Base-by-base conservation (phyloP, 768 basidiomycete genomes). In the Omphalotus guepiniiformis region DNA sequence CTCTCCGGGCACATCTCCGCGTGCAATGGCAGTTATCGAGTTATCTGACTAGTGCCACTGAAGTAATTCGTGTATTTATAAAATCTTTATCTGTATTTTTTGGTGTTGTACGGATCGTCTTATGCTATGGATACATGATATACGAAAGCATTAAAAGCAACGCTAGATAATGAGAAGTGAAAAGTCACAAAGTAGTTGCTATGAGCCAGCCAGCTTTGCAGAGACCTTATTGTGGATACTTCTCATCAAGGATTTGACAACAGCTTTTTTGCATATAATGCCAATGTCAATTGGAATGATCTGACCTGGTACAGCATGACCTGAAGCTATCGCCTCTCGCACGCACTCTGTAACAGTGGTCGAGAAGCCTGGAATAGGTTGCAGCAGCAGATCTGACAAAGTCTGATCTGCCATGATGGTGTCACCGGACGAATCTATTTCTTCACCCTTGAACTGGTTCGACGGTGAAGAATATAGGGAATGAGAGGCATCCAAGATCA, bases 401-500 rank as follows among this genome's bases (percentile, higher is more conserved):
- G n/a, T 36, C 3, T 45, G 42, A 22, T 55, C 46, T 1, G 34
- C 41, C 39, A 51, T 34, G 21, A 47, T 46, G 42, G 41, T 50
- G 29, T 47, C 54, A 16, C 25, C 32, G 19, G 34, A 36, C 27
- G 22, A 34, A 3, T 47, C 37, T 19, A 39, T 39, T 8, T 39
- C 46, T 35, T 47, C 34, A 3, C 2, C 9, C 34, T 39, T 47
- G 12, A 32, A 16, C 12, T 27, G 27, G 11, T 27, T 19, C 23
- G 46, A 29, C 21, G 29, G 9, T 18, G 53, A 26, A 21, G 47
- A 49, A 52, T 74, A 83, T 15, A 88, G 62, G 2, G 82, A 78
- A 59, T 79, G 70, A 1, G 87, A 84, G 3, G 74, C 86, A 58
- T 92, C 89, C n/a, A 90, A 63, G 40, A 93, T 79, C 16, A 74